Evolutionary conservation across 1,284 basidiomycete species (phyloP), one percentile per base, ranked within the genome.

Genomic region (Trichosporon coremiiforme): DNA sequence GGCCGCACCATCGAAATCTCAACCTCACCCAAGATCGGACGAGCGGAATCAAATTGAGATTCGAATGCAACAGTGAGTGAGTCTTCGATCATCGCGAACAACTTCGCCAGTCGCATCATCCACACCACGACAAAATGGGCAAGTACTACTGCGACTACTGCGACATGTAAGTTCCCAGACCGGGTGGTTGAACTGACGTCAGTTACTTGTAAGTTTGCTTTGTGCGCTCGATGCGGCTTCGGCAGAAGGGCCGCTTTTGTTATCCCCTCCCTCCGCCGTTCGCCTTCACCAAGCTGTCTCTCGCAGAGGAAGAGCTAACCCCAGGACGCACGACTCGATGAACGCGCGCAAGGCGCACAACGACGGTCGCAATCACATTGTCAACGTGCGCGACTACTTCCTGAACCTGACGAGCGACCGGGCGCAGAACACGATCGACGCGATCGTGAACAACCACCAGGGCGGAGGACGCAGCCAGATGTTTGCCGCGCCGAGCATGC

Each of bases 361-460:
- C 85, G 94, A 90, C 74, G 96, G 96, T 71, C 88, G 95, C 71
- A 99, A 99, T 84, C 96, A 99, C 81, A 87, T 98, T 55, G 87
- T 93, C 66, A 99, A 99, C 80, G 96, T 99, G 71, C 87, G 94
- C 74, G 96, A 99, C 78, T 99, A 98, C 83, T 99, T 98, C 85
- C 92, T 94, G 35, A 94, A 92, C 4, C 88, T 98, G 71, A 94
- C 95, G 70, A 94, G 96, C 81, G 94, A 97, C 85, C 94, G 96
- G 83, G 93, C 95, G 13, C 95, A 98, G 84, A 93, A 86, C 77
- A 94, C 97, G 81, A 95, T 98, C 80, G 95, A 98, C 87, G 93
- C 95, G 81, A 95, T 99, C 81, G 93, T 93, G 60, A 89, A 90
- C 64, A 89, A 91, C 55, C 98, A 97, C 81, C 94, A 98, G 82